These are phyloP conservation scores for Glaciozyma martinii DNA, from an alignment of 768 basidiomycete genomes.

Conservation along the genomic window DNA sequence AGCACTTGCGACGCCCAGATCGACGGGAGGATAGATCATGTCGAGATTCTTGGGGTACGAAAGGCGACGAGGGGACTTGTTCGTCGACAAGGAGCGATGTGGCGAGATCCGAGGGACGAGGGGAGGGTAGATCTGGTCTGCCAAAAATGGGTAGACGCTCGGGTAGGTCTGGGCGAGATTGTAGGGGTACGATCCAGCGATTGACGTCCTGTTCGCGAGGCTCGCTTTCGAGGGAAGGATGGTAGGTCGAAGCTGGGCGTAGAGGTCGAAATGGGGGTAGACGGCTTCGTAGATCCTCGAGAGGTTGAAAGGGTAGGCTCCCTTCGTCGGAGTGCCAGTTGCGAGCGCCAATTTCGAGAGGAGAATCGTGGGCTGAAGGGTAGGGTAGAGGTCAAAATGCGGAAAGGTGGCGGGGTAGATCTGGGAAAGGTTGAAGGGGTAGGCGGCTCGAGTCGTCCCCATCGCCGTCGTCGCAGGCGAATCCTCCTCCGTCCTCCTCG, in stretches of 20 bases:
- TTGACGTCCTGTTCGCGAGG: too few relatives aligned
- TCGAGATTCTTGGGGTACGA: neutral
- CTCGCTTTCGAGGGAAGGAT: too few relatives aligned
- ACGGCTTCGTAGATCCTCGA: neutral
- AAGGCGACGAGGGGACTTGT: neutral
- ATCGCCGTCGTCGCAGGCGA: neutral
- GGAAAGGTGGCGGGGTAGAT: constrained; percentile 15
- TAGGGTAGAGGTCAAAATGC: constrained; percentile 4
- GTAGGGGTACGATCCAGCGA: too few relatives aligned
- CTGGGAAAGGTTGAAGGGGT: neutral
- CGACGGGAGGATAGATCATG: neutral
- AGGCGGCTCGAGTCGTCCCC: too few relatives aligned
- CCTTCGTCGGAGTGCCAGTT: neutral
- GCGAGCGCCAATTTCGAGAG: neutral
- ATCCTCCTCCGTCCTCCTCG: neutral
- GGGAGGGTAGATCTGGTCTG: too few relatives aligned
- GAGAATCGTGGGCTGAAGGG: neutral
- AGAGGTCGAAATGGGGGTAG: neutral
- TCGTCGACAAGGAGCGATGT: neutral
- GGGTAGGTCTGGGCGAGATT: too few relatives aligned
- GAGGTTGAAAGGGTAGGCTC: neutral
- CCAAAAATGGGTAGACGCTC: too few relatives aligned
- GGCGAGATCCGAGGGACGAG: too few relatives aligned
- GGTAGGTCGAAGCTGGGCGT: too few relatives aligned
- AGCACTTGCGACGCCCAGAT: too few relatives aligned